Conservation (phyloP, 495 filamentous ascomycete species). For the Penicillium ochrochloron region DNA sequence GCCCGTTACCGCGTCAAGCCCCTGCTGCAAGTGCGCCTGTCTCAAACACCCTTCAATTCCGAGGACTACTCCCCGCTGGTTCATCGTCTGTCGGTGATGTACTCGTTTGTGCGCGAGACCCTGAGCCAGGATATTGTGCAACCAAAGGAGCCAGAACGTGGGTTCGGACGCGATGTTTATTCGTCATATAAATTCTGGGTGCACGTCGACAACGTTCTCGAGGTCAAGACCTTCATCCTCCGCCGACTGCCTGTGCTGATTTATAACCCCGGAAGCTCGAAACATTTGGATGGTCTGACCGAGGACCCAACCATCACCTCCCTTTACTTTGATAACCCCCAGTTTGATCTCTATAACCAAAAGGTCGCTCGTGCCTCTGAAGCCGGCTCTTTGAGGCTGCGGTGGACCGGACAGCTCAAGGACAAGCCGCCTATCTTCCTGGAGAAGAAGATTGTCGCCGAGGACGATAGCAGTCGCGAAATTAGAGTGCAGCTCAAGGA, state of each 20-base stretch:
- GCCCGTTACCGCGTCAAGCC: slow-evolving; percentile 83
- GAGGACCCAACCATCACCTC: slow-evolving; percentile 91
- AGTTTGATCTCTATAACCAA: slow-evolving; percentile 81
- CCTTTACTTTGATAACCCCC: slow-evolving; percentile 89
- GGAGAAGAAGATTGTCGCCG: slow-evolving; percentile 85
- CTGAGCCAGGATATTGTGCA: slow-evolving; percentile 60
- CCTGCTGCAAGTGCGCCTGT: slow-evolving; percentile 84
- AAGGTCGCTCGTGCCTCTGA: slow-evolving; percentile 80
- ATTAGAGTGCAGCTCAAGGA: slow-evolving; percentile 83
- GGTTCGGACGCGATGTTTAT: slow-evolving; percentile 66
- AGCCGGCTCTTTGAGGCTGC: slow-evolving; percentile 80
- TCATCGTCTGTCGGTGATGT: slow-evolving; percentile 89
- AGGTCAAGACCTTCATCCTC: slow-evolving; percentile 93
- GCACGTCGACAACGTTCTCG: slow-evolving; percentile 89
- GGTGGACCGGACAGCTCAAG: slow-evolving; percentile 88
- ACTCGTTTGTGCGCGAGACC: slow-evolving; percentile 86
- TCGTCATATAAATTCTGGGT: slow-evolving; percentile 99
- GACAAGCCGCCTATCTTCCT: slow-evolving; percentile 77
- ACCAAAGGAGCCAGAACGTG: slow-evolving; percentile 44
- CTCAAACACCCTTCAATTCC: slow-evolving; percentile 88
- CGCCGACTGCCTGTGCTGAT: slow-evolving; percentile 88
- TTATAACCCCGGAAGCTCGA: slow-evolving; percentile 84
- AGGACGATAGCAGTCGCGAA: slow-evolving; percentile 74
- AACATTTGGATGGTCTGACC: slow-evolving; percentile 72
- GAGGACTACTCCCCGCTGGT: slow-evolving; percentile 92